Evolutionary conservation across 2,329 filamentous ascomycete genomes (phyloP).

Genomic region (Pseudovirgaria hyperparasitica): DNA sequence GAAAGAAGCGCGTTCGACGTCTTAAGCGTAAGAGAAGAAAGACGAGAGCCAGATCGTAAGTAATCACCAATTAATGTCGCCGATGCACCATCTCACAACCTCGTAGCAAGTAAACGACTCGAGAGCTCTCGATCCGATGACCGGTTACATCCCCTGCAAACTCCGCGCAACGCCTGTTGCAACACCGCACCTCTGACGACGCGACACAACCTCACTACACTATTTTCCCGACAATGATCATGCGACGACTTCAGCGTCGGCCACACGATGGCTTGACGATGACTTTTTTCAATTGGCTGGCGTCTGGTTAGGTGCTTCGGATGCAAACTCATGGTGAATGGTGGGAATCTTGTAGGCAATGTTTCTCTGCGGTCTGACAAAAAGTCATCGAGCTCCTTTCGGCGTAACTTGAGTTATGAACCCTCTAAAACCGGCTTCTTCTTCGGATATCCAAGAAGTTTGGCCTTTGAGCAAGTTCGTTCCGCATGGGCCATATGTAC

Average conservation of each 20-base stretch:
- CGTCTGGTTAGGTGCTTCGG: no score
- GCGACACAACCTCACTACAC: constrained; percentile 5
- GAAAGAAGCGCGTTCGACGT: constrained; percentile 98
- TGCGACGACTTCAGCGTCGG: background rate
- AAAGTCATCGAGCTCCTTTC: constrained; percentile 19
- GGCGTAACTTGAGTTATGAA: constrained; percentile 12
- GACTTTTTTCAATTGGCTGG: constrained; percentile 16
- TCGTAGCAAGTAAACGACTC: constrained; percentile 37
- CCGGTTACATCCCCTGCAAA: constrained; percentile 17
- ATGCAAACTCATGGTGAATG: no score
- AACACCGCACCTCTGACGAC: constrained; percentile 7
- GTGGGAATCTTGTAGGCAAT: constrained; percentile 21
- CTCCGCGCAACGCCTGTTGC: constrained; percentile 7
- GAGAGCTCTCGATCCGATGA: constrained; percentile 23
- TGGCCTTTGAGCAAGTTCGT: no score
- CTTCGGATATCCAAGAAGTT: no score
- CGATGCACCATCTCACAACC: constrained; percentile 6
- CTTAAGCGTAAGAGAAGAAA: constrained; percentile 99
- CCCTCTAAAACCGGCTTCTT: constrained; percentile 24
- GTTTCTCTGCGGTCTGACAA: constrained; percentile 20
- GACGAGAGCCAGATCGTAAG: constrained; percentile 95
- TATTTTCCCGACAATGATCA: background rate
- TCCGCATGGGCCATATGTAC: no score
- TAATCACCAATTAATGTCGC: constrained; percentile 10
- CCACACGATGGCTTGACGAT: constrained; percentile 10